Evolutionary conservation across 2,329 filamentous ascomycete genomes (phyloP).

Genomic region (Scytalidium lignicola): DNA sequence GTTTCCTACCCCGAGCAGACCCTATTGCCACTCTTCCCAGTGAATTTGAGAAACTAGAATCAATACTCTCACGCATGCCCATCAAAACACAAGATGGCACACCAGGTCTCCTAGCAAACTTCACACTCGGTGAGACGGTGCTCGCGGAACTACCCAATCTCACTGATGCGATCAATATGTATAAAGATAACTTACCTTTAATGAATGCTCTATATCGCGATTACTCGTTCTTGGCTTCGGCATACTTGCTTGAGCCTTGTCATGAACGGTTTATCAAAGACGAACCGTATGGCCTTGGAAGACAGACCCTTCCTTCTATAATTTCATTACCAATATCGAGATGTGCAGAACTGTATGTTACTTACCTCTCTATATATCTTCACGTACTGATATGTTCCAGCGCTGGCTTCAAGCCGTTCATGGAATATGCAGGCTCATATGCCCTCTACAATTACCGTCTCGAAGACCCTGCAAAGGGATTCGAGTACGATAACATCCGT

Average conservation of each 20-base stretch:
- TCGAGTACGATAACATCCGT: conserved; percentile 65
- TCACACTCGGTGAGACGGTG: conserved; percentile 70
- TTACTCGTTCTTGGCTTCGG: conserved; percentile 85
- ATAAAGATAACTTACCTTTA: conserved; percentile 66
- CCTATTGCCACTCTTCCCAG: conserved; percentile 60
- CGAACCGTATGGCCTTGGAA: conserved; percentile 71
- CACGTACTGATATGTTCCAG: conserved; percentile 23
- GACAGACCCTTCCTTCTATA: conserved; percentile 65
- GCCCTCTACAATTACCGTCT: conserved; percentile 65
- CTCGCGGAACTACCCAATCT: conserved; percentile 72
- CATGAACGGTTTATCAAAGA: conserved; percentile 68
- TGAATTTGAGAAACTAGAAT: conserved; percentile 69
- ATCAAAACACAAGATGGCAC: conserved; percentile 68
- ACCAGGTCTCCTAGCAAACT: conserved; percentile 71
- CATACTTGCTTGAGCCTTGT: conserved; percentile 88
- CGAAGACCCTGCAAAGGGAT: conserved; percentile 48
- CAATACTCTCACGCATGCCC: conserved; percentile 71
- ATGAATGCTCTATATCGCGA: conserved; percentile 87
- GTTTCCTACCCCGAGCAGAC: conserved; percentile 67
- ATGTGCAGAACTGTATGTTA: conserved; percentile 76
- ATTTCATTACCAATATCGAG: conserved; percentile 78
- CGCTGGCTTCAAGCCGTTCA: conserved; percentile 81
- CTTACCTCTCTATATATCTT: background rate
- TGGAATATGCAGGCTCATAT: conserved; percentile 74
- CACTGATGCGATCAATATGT: conserved; percentile 65